Base-by-base conservation (phyloP, 73 alveolate genomes). In the Blepharisma japonicum region DNA sequence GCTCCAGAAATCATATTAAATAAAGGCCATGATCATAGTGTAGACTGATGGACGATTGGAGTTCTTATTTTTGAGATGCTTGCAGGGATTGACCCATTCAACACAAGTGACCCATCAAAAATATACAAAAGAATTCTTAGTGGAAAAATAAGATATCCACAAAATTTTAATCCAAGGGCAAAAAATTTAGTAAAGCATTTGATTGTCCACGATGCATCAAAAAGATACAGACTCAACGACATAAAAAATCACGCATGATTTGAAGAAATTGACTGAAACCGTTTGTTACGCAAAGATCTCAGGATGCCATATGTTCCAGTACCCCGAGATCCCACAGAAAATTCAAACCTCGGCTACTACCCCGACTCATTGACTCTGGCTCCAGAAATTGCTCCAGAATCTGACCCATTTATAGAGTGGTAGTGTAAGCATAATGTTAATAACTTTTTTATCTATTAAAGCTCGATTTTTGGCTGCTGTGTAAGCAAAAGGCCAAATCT, bases 31-130 rank as follows among this genome's bases (percentile, higher is more conserved):
- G 97, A 97, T 25, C 91, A 89, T 86, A 95, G 97, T 51, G 97
- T 86, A 21, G 99, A 95, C 91, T 95, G 98, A 97, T 95, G 98
- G 98, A 78, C 97, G 54, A 82, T 95, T 45, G 99, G 99, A 48
- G 89, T 94, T 27, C 83, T 95, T 71, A 83, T 91, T 46, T 95
- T 89, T 85, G 98, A 95, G 86, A 90, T 95, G 94, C 67, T 95
- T 25, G 98, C 96, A 14, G 99, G 88, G 46, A 81, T 92, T 66
- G 95, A 84, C 81, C 99, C 99, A 14, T 95, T 95, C 83, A 88
- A 85, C 85, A 97, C 91, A 77, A 96, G 90, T 45, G 98, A 92
- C 82, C 98, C 97, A 11, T 89, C 89, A 93, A 90, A 92, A 42
- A 89, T 91, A 7, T 95, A 88, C 81, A 84, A 91, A 81, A 89